A percentile compares a stretch with the other conserved stretches of the same genome.
phyloP scores from a whole-genome alignment of 805 yeast genomes.

The Saccharomycopsis fodiens region DNA sequence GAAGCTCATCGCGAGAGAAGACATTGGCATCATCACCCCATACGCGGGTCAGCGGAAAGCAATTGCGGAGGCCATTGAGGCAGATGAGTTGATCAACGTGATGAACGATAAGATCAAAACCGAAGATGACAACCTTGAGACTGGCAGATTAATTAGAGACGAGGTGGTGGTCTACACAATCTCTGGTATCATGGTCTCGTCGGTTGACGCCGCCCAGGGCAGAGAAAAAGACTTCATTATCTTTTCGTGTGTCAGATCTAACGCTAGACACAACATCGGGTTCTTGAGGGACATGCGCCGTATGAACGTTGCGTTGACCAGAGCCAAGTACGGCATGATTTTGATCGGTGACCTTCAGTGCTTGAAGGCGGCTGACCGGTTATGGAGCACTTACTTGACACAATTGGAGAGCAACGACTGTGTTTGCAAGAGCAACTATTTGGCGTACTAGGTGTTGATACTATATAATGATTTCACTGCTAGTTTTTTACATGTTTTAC shows the following conservation, averaged over 20 bases:
- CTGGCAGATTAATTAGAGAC: constrained; percentile 39
- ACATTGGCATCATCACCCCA: constrained; percentile 68
- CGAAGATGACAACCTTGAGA: constrained; percentile 57
- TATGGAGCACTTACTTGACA: constrained; percentile 41
- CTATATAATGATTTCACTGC: too few species aligned
- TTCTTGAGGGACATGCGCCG: constrained; percentile 55
- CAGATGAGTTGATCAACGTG: constrained; percentile 52
- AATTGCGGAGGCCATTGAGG: constrained; percentile 41
- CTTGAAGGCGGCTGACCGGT: constrained; percentile 34
- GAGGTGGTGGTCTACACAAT: constrained; percentile 41
- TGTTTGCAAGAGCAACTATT: constrained; percentile 9
- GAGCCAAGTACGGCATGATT: constrained; percentile 57
- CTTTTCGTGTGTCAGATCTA: constrained; percentile 71
- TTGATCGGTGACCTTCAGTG: constrained; percentile 54
- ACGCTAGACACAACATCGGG: constrained; percentile 44
- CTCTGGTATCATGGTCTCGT: constrained; percentile 40
- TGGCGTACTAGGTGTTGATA: constrained; percentile 9
- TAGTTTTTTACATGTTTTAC: too few species aligned
- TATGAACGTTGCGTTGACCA: constrained; percentile 64
- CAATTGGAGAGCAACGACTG: constrained; percentile 11
- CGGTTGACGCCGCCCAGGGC: constrained; percentile 92
- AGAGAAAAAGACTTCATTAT: constrained; percentile 79
- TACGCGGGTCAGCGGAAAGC: constrained; percentile 68
- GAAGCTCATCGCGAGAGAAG: constrained; percentile 39
- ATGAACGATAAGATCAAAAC: constrained; percentile 36